Base-by-base conservation (phyloP, 202 grass and related monocot species). In the Hordeum pubiflorum region DNA sequence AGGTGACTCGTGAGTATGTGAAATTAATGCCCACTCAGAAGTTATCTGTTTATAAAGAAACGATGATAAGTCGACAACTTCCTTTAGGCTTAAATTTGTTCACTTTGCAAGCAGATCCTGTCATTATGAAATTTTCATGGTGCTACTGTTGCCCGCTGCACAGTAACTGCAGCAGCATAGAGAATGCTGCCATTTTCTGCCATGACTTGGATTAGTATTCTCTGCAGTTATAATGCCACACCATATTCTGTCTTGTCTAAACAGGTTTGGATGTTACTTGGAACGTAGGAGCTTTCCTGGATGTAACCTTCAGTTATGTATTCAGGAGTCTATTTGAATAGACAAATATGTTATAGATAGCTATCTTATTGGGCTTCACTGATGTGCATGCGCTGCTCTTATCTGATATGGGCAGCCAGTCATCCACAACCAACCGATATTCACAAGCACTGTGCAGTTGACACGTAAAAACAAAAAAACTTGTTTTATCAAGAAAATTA, bases 61-160 rank as follows among this genome's bases (percentile, higher is more conserved):
- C 27, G 74, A 60, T 17, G 56, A 36, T 29, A 75, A 69, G 11
- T 69, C 23, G 36, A 29, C 11, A 69, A 60, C 21, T 54, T 24
- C 22, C 43, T 82, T 55, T 2, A 84, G 71, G 13, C 61, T 56
- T 80, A 76, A 84, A 34, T 46, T 60, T 69, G 14, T 26, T 63
- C 29, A 44, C 17, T 50, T 50, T 7, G 21, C 9, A 37, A 66
- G 18, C 37, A 59, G 56, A 31, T 23, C 17, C 27, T 73, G n/a
- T 79, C 12, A 54, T 56, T 41, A 58, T 58, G 36, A 39, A 81
- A 60, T 60, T 48, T 48, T 52, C 40, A 74, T 72, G 17, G 38
- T 63, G 32, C 72, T 83, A 15, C 75, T 40, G 21, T 56, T 39
- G 63, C 43, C 31, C 1, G n/a, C 27, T 18, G 21, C n/a, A 14